Percentiles rank a stretch among this genome's conserved stretches.
Evolutionary conservation across 352 stramenopile species (phyloP).

Genomic region (Thalassiosira exigua): DNA sequence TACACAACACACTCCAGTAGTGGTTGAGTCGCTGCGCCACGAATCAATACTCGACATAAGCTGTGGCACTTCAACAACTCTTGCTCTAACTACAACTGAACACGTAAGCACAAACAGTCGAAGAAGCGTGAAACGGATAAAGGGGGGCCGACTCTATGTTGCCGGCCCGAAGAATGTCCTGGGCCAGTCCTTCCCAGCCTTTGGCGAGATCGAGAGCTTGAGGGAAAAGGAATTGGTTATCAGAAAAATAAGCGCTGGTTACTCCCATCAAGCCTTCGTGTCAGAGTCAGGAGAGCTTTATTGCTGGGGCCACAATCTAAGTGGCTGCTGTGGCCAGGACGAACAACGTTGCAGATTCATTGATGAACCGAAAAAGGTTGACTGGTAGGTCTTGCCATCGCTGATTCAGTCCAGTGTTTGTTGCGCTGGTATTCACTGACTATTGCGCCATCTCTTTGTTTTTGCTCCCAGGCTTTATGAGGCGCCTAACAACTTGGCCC

Average conservation of each 20-base stretch:
- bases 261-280: slow-evolving; percentile 64
- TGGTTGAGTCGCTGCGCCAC: slow-evolving; percentile 86
- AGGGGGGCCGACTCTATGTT: slow-evolving; percentile 89
- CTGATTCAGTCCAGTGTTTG: no score
- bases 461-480: slow-evolving; percentile 80
- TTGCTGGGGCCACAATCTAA: slow-evolving; percentile 90
- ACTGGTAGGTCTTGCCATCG: no score
- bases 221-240: slow-evolving; percentile 35
- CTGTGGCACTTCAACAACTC: slow-evolving; percentile 89
- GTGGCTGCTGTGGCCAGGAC: slow-evolving; percentile 90
- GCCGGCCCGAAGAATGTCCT: slow-evolving; percentile 89
- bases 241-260: slow-evolving; percentile 69
- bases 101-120: slow-evolving; percentile 57
- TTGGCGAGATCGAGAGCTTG: slow-evolving; percentile 80
- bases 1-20: slow-evolving; percentile 80
- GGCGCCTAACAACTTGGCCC: slow-evolving; percentile 89
- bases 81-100: slow-evolving; percentile 85
- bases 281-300: slow-evolving; percentile 88
- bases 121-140: slow-evolving; percentile 62
- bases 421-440: no score
- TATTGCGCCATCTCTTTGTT: slow-evolving; percentile 7
- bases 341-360: slow-evolving; percentile 83
- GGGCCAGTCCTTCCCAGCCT: slow-evolving; percentile 84
- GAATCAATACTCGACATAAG: slow-evolving; percentile 87
- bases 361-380: slow-evolving; percentile 84